A percentile compares a stretch with the other conserved stretches of the same genome.
phyloP scores from a whole-genome alignment of 352 stramenopile species.

The Phytophthora europaea region DNA sequence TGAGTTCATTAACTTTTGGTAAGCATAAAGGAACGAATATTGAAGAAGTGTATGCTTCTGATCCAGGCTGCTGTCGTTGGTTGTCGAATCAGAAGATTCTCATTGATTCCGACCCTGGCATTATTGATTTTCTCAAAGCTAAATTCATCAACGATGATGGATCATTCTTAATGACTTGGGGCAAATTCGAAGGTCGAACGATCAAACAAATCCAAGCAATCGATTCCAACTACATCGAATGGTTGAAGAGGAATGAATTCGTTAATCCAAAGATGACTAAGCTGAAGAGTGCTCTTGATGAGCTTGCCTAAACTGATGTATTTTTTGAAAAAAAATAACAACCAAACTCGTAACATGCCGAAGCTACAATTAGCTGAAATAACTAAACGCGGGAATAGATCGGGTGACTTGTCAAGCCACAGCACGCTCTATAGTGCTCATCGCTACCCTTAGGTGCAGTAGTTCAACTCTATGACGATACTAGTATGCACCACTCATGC shows the following conservation, averaged over 20 bases:
- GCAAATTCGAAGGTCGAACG: neutral
- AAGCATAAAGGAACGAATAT: conserved; percentile 3
- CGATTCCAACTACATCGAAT: conserved; percentile 12
- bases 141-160: conserved; percentile 14
- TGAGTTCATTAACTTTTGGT: conserved; percentile 17
- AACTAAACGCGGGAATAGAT: no score
- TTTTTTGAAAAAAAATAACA: neutral
- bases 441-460: no score
- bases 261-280: conserved; percentile 1
- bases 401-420: no score
- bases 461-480: no score
- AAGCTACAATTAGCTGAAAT: no score
- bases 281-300: conserved; percentile 8
- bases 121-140: neutral
- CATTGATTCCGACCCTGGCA: conserved; percentile 2
- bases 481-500: no score
- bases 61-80: conserved; percentile 18
- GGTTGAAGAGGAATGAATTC: conserved; percentile 10
- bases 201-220: conserved; percentile 8
- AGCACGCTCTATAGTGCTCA: no score
- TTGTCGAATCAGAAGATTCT: conserved; percentile 19
- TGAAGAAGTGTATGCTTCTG: conserved; percentile 14
- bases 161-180: neutral
- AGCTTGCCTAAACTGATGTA: neutral
- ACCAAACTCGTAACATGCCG: no score